phyloP scores from a whole-genome alignment of 2,329 filamentous ascomycete genomes.

The Dothiorella sarmentorum region DNA sequence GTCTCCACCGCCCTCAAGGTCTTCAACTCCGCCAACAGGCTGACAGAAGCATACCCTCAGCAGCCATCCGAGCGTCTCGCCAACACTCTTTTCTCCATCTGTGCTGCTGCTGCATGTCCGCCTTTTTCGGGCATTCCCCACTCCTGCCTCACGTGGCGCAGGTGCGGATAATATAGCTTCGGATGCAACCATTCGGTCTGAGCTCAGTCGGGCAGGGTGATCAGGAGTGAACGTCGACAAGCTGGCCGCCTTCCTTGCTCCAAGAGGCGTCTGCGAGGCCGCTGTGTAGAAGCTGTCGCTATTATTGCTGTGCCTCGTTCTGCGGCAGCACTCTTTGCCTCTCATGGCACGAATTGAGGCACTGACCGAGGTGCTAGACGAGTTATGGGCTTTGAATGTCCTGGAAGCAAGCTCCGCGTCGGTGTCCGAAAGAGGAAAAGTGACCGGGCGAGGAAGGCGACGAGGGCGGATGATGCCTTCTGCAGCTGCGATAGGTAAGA shows the following conservation, averaged over 20 bases:
- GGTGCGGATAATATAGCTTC: neutral
- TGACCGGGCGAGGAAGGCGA: slow-evolving; percentile 28
- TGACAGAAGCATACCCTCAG: slow-evolving; percentile 36
- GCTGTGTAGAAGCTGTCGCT: slow-evolving; percentile 4
- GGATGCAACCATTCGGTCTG: neutral
- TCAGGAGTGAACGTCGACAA: neutral
- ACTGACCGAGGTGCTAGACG: neutral
- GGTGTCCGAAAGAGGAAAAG: slow-evolving; percentile 31
- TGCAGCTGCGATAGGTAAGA: slow-evolving; percentile 37
- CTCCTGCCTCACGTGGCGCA: neutral
- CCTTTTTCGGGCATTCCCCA: neutral
- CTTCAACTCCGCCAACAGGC: slow-evolving; percentile 39
- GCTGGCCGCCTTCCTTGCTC: neutral
- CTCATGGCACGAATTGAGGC: neutral
- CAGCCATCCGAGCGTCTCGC: slow-evolving; percentile 23
- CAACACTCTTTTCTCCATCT: neutral
- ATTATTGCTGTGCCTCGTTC: neutral
- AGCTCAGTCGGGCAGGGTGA: neutral
- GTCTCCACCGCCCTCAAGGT: slow-evolving; percentile 42
- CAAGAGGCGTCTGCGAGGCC: neutral
- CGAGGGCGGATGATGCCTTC: slow-evolving; percentile 32
- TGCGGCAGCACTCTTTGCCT: neutral
- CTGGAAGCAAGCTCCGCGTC: slow-evolving; percentile 13
- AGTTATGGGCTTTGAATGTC: neutral
- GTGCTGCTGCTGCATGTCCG: neutral